Conservation (phyloP, 495 filamentous ascomycete species). For the Neurospora tetraspora region DNA sequence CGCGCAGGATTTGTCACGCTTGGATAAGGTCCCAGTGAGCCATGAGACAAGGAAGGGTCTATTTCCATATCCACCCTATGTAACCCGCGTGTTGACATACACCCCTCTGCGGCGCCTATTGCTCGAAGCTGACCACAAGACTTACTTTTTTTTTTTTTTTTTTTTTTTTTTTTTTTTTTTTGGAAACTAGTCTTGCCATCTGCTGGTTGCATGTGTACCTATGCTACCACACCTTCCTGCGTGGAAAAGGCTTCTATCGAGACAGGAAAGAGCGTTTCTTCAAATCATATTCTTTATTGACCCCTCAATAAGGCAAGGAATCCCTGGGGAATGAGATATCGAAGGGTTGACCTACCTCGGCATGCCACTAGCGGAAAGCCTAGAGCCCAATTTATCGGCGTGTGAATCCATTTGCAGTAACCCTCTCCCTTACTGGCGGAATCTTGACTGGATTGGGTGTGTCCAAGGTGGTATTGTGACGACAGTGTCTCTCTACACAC, state of each 20-base stretch:
- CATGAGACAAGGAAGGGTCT: not conserved
- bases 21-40: not conserved
- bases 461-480: not conserved
- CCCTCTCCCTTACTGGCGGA: not conserved
- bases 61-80: not conserved
- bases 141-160: no score
- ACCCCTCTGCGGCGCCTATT: not conserved
- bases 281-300: not conserved
- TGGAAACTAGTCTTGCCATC: not conserved
- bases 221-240: not conserved
- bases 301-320: not conserved
- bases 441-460: not conserved
- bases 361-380: not conserved
- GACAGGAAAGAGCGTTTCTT: not conserved
- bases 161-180: no score
- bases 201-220: not conserved
- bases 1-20: not conserved
- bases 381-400: not conserved
- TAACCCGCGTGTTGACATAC: not conserved
- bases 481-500: not conserved
- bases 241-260: not conserved
- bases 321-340: not conserved
- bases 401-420: not conserved
- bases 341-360: not conserved
- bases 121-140: not conserved